Evolutionary conservation across 225 moss, liverwort and hornwort genomes (phyloP).

Genomic region (Thuidium tamariscinum): DNA sequence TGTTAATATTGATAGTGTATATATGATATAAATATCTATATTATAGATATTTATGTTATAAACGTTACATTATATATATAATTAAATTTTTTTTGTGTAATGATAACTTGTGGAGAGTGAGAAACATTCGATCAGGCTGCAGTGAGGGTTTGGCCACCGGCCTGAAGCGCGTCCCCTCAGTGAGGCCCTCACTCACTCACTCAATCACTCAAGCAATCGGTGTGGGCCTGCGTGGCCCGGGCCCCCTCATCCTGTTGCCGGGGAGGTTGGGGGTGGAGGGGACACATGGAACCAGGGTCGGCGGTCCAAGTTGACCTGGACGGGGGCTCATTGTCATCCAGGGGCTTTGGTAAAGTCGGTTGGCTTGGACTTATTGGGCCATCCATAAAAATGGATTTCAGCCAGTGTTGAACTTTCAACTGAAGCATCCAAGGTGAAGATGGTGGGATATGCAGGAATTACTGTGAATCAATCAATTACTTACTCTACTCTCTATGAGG

Average conservation of each 20-base stretch:
- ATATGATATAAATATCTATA: too few relatives aligned
- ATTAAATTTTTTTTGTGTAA: too few relatives aligned
- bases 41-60: too few relatives aligned
- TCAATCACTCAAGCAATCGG: neutral
- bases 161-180: neutral
- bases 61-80: too few relatives aligned
- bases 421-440: too few relatives aligned
- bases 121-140: too few relatives aligned
- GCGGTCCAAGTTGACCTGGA: neutral
- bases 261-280: neutral
- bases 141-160: neutral
- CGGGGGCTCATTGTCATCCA: neutral
- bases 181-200: too few relatives aligned
- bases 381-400: too few relatives aligned
- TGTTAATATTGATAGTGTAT: too few relatives aligned
- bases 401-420: neutral
- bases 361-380: conserved; percentile 7
- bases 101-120: too few relatives aligned
- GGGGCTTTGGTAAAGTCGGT: conserved; percentile 13
- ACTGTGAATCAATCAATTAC: neutral
- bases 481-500: neutral
- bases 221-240: neutral
- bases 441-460: neutral
- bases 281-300: neutral
- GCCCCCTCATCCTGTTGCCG: neutral